Percentiles rank a stretch among this genome's conserved stretches.
These are phyloP conservation scores for Pterocarpus santalinus DNA, from an alignment of 306 rosid genomes.

Conservation along the genomic window DNA sequence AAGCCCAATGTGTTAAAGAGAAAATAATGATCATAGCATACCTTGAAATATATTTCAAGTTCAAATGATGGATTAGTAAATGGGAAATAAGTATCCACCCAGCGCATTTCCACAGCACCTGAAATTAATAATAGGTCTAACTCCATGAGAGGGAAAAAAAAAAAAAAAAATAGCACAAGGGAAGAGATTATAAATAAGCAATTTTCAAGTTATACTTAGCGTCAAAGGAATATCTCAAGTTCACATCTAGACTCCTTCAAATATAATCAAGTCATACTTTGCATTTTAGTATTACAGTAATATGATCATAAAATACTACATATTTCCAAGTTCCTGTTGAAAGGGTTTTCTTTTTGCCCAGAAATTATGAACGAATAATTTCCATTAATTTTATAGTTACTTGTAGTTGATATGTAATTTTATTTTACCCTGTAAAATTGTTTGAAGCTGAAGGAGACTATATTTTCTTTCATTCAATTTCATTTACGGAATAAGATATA, in stretches of 20 bases:
- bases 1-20: background rate
- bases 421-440: conserved; percentile 21
- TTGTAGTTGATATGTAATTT: conserved; percentile 13
- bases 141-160: background rate
- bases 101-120: conserved; percentile 98
- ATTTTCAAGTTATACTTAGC: conserved; percentile 20
- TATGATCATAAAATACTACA: conserved; percentile 12
- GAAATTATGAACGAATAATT: conserved; percentile 20
- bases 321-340: conserved; percentile 26
- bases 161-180: background rate
- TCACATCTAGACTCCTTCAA: conserved; percentile 18
- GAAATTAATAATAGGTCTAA: conserved; percentile 45
- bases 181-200: conserved; percentile 29
- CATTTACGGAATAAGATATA: conserved; percentile 7
- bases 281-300: conserved; percentile 15
- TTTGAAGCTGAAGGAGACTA: conserved; percentile 6
- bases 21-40: conserved; percentile 45
- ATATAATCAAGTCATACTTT: background rate
- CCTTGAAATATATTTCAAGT: conserved; percentile 95
- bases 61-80: conserved; percentile 96
- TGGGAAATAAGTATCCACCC: conserved; percentile 97
- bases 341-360: background rate
- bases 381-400: conserved; percentile 9
- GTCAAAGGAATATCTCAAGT: conserved; percentile 29
- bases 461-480: background rate